phyloP scores from a whole-genome alignment of 805 yeast genomes.

The Geotrichum ghanense region DNA sequence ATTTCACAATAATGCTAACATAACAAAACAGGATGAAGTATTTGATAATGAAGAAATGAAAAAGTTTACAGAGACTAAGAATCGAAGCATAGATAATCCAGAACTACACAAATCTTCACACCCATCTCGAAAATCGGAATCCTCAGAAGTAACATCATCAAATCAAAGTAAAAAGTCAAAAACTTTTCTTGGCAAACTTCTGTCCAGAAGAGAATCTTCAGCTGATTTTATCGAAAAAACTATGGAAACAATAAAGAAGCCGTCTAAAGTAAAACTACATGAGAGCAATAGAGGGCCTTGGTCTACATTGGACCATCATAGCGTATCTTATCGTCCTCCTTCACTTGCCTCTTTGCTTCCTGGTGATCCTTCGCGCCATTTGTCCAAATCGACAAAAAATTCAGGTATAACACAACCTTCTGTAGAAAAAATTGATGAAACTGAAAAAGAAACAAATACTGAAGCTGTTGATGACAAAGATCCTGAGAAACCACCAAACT shows the following conservation, averaged over 20 bases:
- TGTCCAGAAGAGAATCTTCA: conserved; percentile 13
- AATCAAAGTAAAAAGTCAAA: conserved; percentile 4
- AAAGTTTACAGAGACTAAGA: too few species aligned
- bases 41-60: too few species aligned
- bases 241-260: not conserved
- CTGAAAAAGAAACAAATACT: not conserved
- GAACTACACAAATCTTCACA: too few species aligned
- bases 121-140: too few species aligned
- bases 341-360: not conserved
- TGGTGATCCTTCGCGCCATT: not conserved
- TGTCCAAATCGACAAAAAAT: not conserved
- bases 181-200: conserved; percentile 12
- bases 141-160: too few species aligned
- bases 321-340: not conserved
- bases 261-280: not conserved
- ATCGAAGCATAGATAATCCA: too few species aligned
- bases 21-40: too few species aligned
- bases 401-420: too few species aligned
- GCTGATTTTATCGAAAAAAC: conserved; percentile 7
- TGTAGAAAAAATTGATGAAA: not conserved
- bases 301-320: not conserved
- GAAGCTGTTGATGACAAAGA: not conserved
- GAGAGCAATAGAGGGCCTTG: conserved; percentile 3
- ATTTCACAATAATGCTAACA: too few species aligned
- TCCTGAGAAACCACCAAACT: not conserved